phyloP scores from a whole-genome alignment of 1,139 yeast species.

The Yamadazyma triangularis region DNA sequence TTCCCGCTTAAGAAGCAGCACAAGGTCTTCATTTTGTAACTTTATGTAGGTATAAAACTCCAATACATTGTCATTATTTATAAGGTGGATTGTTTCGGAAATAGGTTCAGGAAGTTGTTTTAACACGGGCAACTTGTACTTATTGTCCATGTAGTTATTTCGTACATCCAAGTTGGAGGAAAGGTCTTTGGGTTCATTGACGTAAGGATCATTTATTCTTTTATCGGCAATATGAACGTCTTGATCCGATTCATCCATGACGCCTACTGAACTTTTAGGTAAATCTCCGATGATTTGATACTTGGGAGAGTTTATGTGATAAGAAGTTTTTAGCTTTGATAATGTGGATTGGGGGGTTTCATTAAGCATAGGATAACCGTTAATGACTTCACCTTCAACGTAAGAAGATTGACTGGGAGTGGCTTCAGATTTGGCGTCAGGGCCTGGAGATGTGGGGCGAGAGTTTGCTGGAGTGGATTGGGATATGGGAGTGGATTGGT shows the following conservation, averaged over 20 bases:
- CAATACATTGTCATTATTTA: slow-evolving; percentile 19
- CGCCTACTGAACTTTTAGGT: not conserved
- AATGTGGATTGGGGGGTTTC: not conserved
- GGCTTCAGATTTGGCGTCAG: no score
- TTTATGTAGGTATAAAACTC: slow-evolving; percentile 22
- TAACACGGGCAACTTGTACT: slow-evolving; percentile 17
- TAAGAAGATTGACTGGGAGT: no score
- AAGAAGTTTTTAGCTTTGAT: not conserved
- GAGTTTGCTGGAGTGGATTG: slow-evolving; percentile 34
- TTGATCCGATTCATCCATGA: slow-evolving; percentile 19
- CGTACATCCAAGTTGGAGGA: slow-evolving; percentile 5
- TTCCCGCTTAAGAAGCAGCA: slow-evolving; percentile 41
- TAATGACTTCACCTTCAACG: slow-evolving; percentile 24
- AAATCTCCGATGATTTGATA: not conserved
- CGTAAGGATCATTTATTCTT: slow-evolving; percentile 38
- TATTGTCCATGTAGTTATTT: slow-evolving; percentile 12
- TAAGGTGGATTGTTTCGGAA: slow-evolving; percentile 15
- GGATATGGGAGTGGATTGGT: slow-evolving; percentile 27
- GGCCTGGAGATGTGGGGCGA: slow-evolving; percentile 19
- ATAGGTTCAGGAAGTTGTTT: slow-evolving; percentile 6
- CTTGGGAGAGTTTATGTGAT: not conserved
- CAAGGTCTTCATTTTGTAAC: slow-evolving; percentile 9
- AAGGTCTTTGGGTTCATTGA: slow-evolving; percentile 10
- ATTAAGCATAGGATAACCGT: slow-evolving; percentile 34
- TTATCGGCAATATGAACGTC: slow-evolving; percentile 38